Percentiles rank a stretch among this genome's conserved stretches.
These are phyloP conservation scores for Cicer arietinum DNA, from an alignment of 306 rosid genomes.

Conservation along the genomic window DNA sequence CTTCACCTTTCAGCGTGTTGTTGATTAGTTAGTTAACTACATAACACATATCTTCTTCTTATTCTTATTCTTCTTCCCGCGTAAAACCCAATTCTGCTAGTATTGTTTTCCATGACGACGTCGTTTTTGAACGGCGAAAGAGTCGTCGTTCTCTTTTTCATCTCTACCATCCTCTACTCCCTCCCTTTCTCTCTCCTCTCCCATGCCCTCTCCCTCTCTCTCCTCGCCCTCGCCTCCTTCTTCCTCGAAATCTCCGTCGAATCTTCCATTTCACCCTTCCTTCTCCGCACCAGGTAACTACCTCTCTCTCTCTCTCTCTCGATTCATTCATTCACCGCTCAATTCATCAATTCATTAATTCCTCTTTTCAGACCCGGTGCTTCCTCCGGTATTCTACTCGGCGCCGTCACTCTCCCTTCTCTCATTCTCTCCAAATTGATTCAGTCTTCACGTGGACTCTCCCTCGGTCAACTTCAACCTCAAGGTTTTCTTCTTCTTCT, in stretches of 20 bases:
- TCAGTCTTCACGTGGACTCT: slow-evolving; percentile 65
- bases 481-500: slow-evolving; percentile 54
- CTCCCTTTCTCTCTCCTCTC: slow-evolving; percentile 76
- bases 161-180: slow-evolving; percentile 58
- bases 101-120: slow-evolving; percentile 37
- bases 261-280: slow-evolving; percentile 48
- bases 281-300: slow-evolving; percentile 64
- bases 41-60: background rate
- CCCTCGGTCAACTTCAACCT: slow-evolving; percentile 55
- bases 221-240: slow-evolving; percentile 73
- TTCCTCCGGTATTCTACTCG: slow-evolving; percentile 84
- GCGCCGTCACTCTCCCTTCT: slow-evolving; percentile 76
- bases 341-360: slow-evolving; percentile 12
- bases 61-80: slow-evolving; percentile 41
- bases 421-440: slow-evolving; percentile 79
- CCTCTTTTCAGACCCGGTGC: slow-evolving; percentile 69
- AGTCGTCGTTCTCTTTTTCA: slow-evolving; percentile 68
- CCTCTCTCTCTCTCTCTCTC: background rate
- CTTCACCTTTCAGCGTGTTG: background rate
- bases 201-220: slow-evolving; percentile 75
- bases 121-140: slow-evolving; percentile 70
- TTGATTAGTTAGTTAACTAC: too few relatives aligned
- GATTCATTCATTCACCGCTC: background rate
- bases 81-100: slow-evolving; percentile 23
- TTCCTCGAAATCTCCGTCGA: slow-evolving; percentile 75